Evolutionary conservation across 2,329 filamentous ascomycete genomes (phyloP), one percentile per base, ranked within the genome.

Genomic region (Zasmidium angulare): DNA sequence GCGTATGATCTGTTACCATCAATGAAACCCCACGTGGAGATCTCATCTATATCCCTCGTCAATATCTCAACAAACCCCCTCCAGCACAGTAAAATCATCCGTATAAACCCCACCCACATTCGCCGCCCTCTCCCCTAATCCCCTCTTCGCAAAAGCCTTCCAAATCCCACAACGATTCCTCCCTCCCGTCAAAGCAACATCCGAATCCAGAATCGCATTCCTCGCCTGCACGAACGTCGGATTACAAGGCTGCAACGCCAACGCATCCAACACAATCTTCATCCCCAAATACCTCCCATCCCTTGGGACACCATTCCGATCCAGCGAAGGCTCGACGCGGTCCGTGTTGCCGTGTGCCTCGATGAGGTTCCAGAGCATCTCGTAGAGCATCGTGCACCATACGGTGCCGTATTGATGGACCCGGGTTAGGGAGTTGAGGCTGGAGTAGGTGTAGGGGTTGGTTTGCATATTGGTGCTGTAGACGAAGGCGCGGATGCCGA

Each of bases 281-380:
- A 84, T 76, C 6, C 75, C 66, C 17, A 84, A 72, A 64, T 78
- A 84, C 59, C 78, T 79, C 20, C 83, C 83, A 58, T 84, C 82
- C 0, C 74, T 80, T 2, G 83, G 82, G 1, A 83, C 75, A 2
- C 80, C 79, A 9, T 75, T 72, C 11, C 48, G 26, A 11, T 71
- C 65, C 52, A 84, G 79, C 1, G 71, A 69, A 0, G 83, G 82
- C 17, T 70, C 65, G 9, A 71, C 71, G 0, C 61, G 72, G 49
- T 78, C 73, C 46, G 78, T 82, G 72, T 81, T 82, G 56, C 83
- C 83, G 61, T 83, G 71, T 72, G 81, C 82, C 53, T 83, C 82
- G 58, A 85, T 81, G 31, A 85, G 66, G 71, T 83, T 84, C 83
- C 83, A 85, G 58, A 84, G 69, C 12, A 85, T 75, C 65, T 85